These are phyloP conservation scores for Vaucheria bursata DNA, from an alignment of 352 stramenopile genomes.

Conservation along the genomic window DNA sequence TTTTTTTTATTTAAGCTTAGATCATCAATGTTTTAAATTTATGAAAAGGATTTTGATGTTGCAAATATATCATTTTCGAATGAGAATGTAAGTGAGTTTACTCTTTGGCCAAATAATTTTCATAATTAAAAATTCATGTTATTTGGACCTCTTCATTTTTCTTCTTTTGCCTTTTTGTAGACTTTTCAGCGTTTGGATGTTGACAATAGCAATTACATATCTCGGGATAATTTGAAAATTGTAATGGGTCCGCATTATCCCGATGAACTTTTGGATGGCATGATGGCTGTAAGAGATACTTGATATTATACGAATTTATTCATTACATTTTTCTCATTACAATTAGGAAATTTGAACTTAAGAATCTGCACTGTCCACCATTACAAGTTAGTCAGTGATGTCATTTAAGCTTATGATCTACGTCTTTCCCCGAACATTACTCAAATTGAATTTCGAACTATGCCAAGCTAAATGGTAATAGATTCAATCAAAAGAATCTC, in stretches of 20 bases:
- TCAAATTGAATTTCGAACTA: background rate
- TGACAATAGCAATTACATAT: conserved; percentile 36
- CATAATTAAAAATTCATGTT: no score
- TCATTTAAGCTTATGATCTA: background rate
- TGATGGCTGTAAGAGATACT: conserved; percentile 18
- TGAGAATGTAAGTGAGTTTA: background rate
- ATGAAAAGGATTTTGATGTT: background rate
- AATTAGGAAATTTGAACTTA: background rate
- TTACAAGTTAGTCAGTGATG: background rate
- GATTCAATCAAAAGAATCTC: no score
- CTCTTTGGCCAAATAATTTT: no score
- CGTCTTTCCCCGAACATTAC: background rate
- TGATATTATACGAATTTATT: background rate
- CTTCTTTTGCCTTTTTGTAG: background rate
- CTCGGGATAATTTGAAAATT: conserved; percentile 25
- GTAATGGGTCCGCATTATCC: conserved; percentile 34
- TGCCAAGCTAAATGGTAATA: background rate
- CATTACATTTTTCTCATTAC: background rate
- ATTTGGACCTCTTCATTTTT: background rate
- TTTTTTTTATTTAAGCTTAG: no score
- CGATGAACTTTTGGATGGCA: conserved; percentile 27
- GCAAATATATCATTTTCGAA: background rate
- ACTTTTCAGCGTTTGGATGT: conserved; percentile 42
- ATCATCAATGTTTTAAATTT: no score
- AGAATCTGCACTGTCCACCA: background rate